Percentiles rank a stretch among this genome's conserved stretches.
Conservation (phyloP, 495 filamentous ascomycete genomes). For the Platismatia glauca region DNA sequence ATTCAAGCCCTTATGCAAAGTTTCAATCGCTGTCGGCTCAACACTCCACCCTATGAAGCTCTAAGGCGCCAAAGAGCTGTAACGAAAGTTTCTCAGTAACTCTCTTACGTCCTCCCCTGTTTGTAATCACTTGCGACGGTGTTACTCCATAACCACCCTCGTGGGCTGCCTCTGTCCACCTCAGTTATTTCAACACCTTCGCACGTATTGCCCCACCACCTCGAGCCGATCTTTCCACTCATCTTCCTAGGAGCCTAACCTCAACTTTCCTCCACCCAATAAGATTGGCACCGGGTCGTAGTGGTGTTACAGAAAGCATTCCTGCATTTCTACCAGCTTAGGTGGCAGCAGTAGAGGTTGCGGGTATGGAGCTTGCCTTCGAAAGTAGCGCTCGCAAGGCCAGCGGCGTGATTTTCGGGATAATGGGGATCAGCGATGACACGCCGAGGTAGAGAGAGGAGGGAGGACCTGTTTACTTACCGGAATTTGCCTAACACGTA, state of each 20-base stretch:
- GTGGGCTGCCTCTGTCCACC: neutral
- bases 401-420: too few relatives aligned
- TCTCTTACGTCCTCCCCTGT: neutral
- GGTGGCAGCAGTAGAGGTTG: neutral
- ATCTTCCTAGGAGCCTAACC: neutral
- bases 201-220: neutral
- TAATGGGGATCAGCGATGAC: too few relatives aligned
- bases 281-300: neutral
- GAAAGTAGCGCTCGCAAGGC: too few relatives aligned
- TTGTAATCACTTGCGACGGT: neutral
- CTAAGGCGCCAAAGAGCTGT: neutral
- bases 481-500: too few relatives aligned
- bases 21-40: neutral
- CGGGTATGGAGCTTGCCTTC: too few relatives aligned
- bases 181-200: neutral
- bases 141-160: neutral
- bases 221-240: conserved; percentile 1
- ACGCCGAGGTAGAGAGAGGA: too few relatives aligned
- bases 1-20: neutral
- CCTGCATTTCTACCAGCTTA: neutral
- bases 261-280: neutral
- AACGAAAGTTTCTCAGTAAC: neutral
- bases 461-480: too few relatives aligned
- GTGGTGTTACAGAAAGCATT: neutral
- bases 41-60: neutral